Conservation (phyloP, 306 rosid genomes). For the Vigna hirtella region DNA sequence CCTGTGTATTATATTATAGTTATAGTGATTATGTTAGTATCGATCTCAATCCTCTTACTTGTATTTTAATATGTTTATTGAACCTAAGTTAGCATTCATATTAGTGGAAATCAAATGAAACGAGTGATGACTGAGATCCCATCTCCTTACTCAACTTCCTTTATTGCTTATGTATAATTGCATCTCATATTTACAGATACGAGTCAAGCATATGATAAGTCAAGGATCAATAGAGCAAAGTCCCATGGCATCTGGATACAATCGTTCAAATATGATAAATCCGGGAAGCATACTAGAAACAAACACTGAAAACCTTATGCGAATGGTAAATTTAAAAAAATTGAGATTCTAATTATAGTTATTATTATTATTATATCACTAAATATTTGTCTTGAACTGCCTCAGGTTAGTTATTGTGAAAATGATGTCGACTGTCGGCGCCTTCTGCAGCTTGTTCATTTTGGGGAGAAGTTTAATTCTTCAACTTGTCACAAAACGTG, state of each 20-base stretch:
- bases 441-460: slow-evolving; percentile 85
- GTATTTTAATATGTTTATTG: slow-evolving; percentile 34
- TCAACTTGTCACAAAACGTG: slow-evolving; percentile 89
- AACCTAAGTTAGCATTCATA: slow-evolving; percentile 22
- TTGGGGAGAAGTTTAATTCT: slow-evolving; percentile 93
- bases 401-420: slow-evolving; percentile 94
- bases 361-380: slow-evolving; percentile 11
- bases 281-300: slow-evolving; percentile 88
- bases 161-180: slow-evolving; percentile 35
- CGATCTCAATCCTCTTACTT: slow-evolving; percentile 17
- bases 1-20: slow-evolving; percentile 90
- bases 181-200: slow-evolving; percentile 65
- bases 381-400: slow-evolving; percentile 44
- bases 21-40: slow-evolving; percentile 90
- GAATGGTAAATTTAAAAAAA: slow-evolving; percentile 67
- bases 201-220: slow-evolving; percentile 90
- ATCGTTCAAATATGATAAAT: slow-evolving; percentile 62
- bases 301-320: slow-evolving; percentile 85
- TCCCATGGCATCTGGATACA: slow-evolving; percentile 63
- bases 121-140: slow-evolving; percentile 33
- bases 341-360: not conserved
- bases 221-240: slow-evolving; percentile 80
- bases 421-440: slow-evolving; percentile 94
- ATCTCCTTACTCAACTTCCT: not conserved
- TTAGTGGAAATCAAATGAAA: slow-evolving; percentile 29